Conservation (phyloP, 176 grass and related monocot genomes). For the Rhynchospora breviuscula region DNA sequence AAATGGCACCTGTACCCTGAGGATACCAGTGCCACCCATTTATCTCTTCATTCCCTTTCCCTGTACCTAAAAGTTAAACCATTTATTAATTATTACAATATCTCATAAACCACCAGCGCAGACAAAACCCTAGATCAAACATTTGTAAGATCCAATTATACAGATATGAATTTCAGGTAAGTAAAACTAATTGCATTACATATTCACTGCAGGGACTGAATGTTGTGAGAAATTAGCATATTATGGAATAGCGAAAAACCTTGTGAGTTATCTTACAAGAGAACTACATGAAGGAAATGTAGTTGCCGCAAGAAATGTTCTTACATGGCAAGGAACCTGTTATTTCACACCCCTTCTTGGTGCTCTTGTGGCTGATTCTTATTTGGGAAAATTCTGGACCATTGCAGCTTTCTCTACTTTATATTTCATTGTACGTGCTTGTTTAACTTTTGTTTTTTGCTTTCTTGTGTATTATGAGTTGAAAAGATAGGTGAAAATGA, state of each 20-base stretch:
- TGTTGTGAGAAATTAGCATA: slow-evolving; percentile 42
- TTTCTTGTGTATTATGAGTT: too few species aligned
- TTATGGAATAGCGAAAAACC: slow-evolving; percentile 40
- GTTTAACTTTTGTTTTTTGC: background rate
- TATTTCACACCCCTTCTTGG: slow-evolving; percentile 49
- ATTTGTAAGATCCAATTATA: too few species aligned
- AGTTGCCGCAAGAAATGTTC: slow-evolving; percentile 36
- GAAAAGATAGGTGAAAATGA: too few species aligned
- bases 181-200: background rate
- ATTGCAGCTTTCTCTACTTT: slow-evolving; percentile 31
- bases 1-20: too few species aligned
- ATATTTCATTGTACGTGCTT: slow-evolving; percentile 36
- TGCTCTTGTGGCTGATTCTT: slow-evolving; percentile 56
- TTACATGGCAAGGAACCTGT: slow-evolving; percentile 46
- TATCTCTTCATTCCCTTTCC: too few species aligned
- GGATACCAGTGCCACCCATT: too few species aligned
- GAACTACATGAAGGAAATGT: slow-evolving; percentile 40
- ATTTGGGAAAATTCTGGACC: slow-evolving; percentile 44
- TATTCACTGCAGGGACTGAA: slow-evolving; percentile 26
- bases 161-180: background rate
- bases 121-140: too few species aligned
- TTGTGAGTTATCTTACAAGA: slow-evolving; percentile 49
- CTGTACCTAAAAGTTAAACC: too few species aligned
- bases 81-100: too few species aligned
- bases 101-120: too few species aligned